Base-by-base conservation (phyloP, 257 asterid genomes). In the Lycium barbarum region DNA sequence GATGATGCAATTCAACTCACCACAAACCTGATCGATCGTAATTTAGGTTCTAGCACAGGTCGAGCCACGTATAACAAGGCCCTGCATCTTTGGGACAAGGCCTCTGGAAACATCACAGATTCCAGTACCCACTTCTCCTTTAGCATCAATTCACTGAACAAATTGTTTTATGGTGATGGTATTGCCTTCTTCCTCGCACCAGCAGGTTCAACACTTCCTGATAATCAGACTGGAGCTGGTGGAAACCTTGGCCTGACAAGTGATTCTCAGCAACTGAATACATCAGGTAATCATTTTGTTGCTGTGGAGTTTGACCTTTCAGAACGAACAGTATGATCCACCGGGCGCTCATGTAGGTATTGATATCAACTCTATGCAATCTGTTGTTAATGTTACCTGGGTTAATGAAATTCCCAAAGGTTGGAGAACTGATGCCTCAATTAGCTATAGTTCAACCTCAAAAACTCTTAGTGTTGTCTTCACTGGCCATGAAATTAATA, bases 281-380 rank as follows among this genome's bases (percentile, higher is more conserved):
- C 13, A 33, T 8, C 5, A 40, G 45, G 0, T 4, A 38, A n/a
- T 65, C 83, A 10, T 7, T 80, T 87, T 22, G 87, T 87, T 22
- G 87, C 87, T 5, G 53, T 81, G 1, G 84, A 86, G 9, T 86
- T 86, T 13, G 88, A 36, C 74, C 10, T 86, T 0, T 17, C 9
- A 0, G 2, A 33, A 57, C 36, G n/a, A n/a, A n/a, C 0, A 0
- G 1, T 78, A 26, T 14, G 82, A 86, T 26, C 81, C 81, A 14
- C 80, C 61, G 2, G 61, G 83, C 1, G 62, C 51, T 53, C 92
- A 91, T 22, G 88, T 88, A 15, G 92, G 92, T 9, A 82, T 90
- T 20, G 80, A 88, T 79, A 59, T 90, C 36, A 87, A 87, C 47
- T 87, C 88, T 5, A 51, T 83, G 86, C 7, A 45, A 26, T 87